These are phyloP conservation scores for Yamadazyma spencermartinsiae DNA, from an alignment of 1,139 yeast species.

Conservation along the genomic window DNA sequence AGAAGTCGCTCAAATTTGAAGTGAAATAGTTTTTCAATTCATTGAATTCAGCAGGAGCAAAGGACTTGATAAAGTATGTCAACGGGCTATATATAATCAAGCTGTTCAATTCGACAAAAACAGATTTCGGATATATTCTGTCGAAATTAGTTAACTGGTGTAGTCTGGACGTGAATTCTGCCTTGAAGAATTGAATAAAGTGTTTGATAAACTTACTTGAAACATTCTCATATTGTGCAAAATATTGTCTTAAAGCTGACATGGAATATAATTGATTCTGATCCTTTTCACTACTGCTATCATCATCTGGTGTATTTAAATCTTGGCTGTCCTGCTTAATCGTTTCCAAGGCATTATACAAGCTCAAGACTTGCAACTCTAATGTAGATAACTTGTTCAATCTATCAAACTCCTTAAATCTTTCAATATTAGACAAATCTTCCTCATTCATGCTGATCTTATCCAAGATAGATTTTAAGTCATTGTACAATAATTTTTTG, in stretches of 20 bases:
- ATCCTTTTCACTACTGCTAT: slow-evolving; percentile 5
- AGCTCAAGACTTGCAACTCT: slow-evolving; percentile 58
- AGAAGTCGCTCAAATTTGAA: slow-evolving; percentile 25
- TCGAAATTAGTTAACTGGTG: slow-evolving; percentile 28
- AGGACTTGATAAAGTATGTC: slow-evolving; percentile 63
- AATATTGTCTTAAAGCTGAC: slow-evolving; percentile 73
- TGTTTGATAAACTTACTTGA: slow-evolving; percentile 52
- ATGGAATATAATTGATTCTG: slow-evolving; percentile 55
- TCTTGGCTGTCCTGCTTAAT: slow-evolving; percentile 48
- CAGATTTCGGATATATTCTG: slow-evolving; percentile 23
- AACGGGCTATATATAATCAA: slow-evolving; percentile 61
- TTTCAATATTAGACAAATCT: slow-evolving; percentile 50
- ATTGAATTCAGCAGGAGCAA: slow-evolving; percentile 36
- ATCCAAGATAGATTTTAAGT: slow-evolving; percentile 63
- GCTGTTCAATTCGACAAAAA: slow-evolving; percentile 38
- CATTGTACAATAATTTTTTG: slow-evolving; percentile 70
- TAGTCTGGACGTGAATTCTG: slow-evolving; percentile 40
- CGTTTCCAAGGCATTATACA: slow-evolving; percentile 65
- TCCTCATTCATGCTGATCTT: slow-evolving; percentile 66
- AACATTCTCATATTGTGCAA: slow-evolving; percentile 59
- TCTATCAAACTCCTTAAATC: slow-evolving; percentile 51
- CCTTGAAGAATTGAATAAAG: slow-evolving; percentile 46
- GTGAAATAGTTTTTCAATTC: slow-evolving; percentile 33
- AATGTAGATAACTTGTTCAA: slow-evolving; percentile 44
- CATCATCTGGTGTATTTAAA: slow-evolving; percentile 28